Base-by-base conservation (phyloP, 139 green algal species). In the Auxenochlorella pyrenoidosa region DNA sequence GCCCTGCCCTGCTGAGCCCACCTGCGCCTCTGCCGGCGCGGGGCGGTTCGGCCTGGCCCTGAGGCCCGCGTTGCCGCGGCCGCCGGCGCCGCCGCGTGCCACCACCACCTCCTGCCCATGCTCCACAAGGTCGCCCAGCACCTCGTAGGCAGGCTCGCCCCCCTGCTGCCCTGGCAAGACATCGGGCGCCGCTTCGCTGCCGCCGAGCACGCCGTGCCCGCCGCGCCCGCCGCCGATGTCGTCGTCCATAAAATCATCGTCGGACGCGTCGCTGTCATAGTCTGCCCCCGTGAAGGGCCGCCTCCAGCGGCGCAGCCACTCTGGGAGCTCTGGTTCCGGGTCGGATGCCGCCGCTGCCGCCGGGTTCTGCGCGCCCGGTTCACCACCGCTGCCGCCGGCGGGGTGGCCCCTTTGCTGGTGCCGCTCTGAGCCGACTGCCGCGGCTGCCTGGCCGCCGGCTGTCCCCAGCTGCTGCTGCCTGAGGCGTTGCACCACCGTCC, bases 51-150 rank as follows among this genome's bases (percentile, higher is more conserved):
- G 63, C 13, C 41, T 51, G 12, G 86, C 75, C 47, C 40, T 98
- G 88, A 98, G 97, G n/a, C 91, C 92, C 6, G 93, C 89, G 89
- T 99, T 99, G 71, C 98, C 98, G 4, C 95, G 92, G 26, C 98
- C 98, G 13, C 97, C 97, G 0, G 94, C 82, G 2, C 97, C 98
- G 6, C 97, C 98, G 22, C 90, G 83, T 19, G 93, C 73, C 65
- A 99, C 91, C 77, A 98, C 88, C 51, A 95, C 88, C 70, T 90
- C 58, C 71, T 89, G 71, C 38, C 89, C 89, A 10, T 86, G 41
- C 43, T 87, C 28, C 13, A 86, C 68, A 13, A 92, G 21, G 44
- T 92, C 89, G 0, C 47, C 85, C 30, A 92, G n/a, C 36, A 87
- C 12, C 60, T 75, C 43, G 34, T 73, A 89, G 54, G 16, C 54